Percentiles rank a stretch among this genome's conserved stretches.
Evolutionary conservation across 306 rosid genomes (phyloP).

Genomic region (Mimosa bimucronata): DNA sequence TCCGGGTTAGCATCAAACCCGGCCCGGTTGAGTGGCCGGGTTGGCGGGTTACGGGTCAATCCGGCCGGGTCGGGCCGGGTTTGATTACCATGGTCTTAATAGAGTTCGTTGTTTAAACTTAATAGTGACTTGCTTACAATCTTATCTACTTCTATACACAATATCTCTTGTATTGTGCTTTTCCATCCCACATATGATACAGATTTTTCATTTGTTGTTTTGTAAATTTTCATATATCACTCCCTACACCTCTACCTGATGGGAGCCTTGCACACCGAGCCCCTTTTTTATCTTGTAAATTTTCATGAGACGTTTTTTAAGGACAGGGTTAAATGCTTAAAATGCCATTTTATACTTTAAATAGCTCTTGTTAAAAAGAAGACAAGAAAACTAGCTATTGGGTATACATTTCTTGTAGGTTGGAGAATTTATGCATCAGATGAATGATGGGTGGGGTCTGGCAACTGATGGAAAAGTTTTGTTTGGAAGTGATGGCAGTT

Average conservation of each 20-base stretch:
- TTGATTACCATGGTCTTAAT: neutral
- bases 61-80: no score
- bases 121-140: neutral
- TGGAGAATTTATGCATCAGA: constrained; percentile 67
- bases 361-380: neutral
- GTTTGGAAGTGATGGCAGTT: constrained; percentile 92
- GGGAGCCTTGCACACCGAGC: no score
- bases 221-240: neutral
- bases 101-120: neutral
- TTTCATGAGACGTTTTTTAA: constrained; percentile 16
- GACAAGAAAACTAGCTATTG: neutral
- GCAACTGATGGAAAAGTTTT: constrained; percentile 85
- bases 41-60: no score
- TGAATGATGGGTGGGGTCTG: constrained; percentile 96
- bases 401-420: constrained; percentile 42
- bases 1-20: no score
- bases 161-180: neutral
- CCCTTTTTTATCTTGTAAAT: no score
- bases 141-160: neutral
- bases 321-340: neutral
- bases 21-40: no score
- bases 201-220: neutral
- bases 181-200: neutral
- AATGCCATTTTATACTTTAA: constrained; percentile 10
- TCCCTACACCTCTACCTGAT: no score